These are phyloP conservation scores for Solanum chacoense DNA, from an alignment of 305 asterid species.

Conservation along the genomic window DNA sequence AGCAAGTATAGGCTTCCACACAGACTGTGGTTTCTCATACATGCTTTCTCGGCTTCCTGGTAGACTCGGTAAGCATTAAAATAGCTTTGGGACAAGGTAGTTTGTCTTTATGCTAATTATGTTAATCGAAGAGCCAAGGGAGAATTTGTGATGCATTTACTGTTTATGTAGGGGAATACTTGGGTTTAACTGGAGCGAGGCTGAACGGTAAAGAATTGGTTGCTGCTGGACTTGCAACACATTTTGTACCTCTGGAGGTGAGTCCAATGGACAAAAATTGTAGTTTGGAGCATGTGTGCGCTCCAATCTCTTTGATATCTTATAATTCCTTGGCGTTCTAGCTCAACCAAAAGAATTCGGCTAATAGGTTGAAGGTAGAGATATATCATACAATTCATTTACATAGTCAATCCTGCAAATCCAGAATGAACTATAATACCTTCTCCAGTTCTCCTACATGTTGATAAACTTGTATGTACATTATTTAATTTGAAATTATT, in stretches of 20 bases:
- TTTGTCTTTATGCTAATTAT: neutral
- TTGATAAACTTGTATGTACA: too few species aligned
- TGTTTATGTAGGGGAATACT: constrained; percentile 52
- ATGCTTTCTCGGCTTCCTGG: constrained; percentile 71
- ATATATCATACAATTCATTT: too few species aligned
- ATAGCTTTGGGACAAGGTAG: neutral
- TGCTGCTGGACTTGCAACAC: constrained; percentile 78
- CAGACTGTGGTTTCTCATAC: constrained; percentile 89
- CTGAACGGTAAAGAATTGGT: constrained; percentile 72
- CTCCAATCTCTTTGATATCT: too few species aligned
- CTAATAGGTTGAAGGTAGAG: too few species aligned
- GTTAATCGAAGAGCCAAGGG: neutral
- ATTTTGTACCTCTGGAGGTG: constrained; percentile 82
- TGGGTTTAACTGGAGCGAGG: constrained; percentile 86
- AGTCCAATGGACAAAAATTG: neutral
- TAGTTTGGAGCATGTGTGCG: too few species aligned
- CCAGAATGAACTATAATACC: neutral
- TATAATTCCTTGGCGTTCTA: too few species aligned
- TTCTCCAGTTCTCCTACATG: neutral
- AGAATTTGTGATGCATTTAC: neutral
- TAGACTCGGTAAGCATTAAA: constrained; percentile 45
- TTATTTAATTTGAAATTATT: neutral
- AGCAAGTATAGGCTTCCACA: constrained; percentile 84
- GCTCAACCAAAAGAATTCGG: too few species aligned
- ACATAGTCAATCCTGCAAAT: neutral